Evolutionary conservation across 441 rosid species (phyloP).

Genomic region (Metrosideros polymorpha): DNA sequence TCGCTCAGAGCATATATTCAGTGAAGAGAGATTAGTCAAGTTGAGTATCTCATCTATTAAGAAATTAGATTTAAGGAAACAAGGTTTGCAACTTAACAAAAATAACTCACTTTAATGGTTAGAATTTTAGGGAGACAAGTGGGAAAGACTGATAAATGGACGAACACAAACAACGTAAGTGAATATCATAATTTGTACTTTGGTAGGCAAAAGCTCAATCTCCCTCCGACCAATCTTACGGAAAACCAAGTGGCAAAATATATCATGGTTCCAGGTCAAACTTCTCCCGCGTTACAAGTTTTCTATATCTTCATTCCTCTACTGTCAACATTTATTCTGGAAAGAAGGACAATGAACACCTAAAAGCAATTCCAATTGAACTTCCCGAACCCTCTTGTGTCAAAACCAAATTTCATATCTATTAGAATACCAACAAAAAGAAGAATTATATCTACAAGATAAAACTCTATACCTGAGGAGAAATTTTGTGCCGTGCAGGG

Average conservation of each 20-base stretch:
- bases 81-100: neutral
- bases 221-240: neutral
- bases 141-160: neutral
- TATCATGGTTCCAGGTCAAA: neutral
- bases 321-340: neutral
- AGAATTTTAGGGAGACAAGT: neutral
- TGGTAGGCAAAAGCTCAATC: neutral
- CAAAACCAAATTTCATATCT: neutral
- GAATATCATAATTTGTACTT: neutral
- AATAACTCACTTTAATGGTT: neutral
- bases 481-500: constrained; percentile 32
- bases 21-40: neutral
- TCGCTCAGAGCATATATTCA: neutral
- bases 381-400: neutral
- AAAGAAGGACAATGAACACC: neutral
- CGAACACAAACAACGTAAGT: neutral
- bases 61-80: neutral
- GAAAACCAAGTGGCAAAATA: neutral
- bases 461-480: constrained; percentile 46
- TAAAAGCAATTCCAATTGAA: too few species aligned
- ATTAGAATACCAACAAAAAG: neutral
- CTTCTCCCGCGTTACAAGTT: neutral
- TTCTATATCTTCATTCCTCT: neutral
- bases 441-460: neutral
- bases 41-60: neutral